phyloP scores from a whole-genome alignment of 371 early-diverging fungal genomes.

The Sporodiniella umbellata region DNA sequence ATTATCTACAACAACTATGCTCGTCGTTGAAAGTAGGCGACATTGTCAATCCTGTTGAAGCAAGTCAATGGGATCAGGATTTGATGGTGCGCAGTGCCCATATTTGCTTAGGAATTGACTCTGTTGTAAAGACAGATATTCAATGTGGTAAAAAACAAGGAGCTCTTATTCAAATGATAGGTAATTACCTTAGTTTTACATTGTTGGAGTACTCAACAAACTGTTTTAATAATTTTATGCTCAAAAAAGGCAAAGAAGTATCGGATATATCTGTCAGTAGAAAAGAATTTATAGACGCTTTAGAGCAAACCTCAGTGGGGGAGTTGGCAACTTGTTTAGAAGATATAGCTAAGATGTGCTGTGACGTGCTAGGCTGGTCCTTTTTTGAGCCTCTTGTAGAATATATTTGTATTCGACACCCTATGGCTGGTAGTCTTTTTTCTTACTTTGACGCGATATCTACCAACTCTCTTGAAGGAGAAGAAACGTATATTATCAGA shows the following conservation, averaged over 20 bases:
- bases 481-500: no score
- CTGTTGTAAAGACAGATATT: not conserved
- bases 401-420: constrained; percentile 40
- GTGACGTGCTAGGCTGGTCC: constrained; percentile 15
- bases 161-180: constrained; percentile 1
- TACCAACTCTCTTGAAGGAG: constrained; percentile 6
- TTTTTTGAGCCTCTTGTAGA: constrained; percentile 33
- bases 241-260: not conserved
- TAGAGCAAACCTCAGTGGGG: constrained; percentile 21
- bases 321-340: constrained; percentile 17
- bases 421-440: constrained; percentile 45
- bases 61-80: constrained; percentile 7
- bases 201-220: no score
- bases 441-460: constrained; percentile 18
- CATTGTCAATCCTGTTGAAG: not conserved
- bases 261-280: constrained; percentile 1
- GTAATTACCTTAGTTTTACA: constrained; percentile 4
- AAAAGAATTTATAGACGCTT: constrained; percentile 10
- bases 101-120: constrained; percentile 11
- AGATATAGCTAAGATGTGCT: constrained; percentile 14
- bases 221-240: no score
- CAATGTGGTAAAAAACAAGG: not conserved
- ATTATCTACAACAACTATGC: constrained; percentile 21
- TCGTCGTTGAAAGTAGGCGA: constrained; percentile 10
- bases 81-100: constrained; percentile 19